Conservation (phyloP, 345 rosid species). For the Alliaria petiolata region DNA sequence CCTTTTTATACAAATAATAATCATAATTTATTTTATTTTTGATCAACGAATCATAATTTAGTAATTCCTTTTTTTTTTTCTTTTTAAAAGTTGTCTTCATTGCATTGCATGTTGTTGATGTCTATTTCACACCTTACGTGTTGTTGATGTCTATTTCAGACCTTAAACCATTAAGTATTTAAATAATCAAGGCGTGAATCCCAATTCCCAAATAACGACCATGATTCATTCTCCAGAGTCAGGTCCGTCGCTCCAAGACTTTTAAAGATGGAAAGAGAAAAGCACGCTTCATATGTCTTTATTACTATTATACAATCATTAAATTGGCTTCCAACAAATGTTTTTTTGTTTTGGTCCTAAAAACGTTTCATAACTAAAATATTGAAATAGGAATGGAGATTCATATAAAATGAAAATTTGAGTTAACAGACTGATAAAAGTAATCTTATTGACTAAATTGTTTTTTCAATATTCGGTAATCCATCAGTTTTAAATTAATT, state of each 20-base stretch:
- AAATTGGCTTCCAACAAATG: background rate
- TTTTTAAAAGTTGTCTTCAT: background rate
- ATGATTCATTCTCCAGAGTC: background rate
- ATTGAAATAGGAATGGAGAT: background rate
- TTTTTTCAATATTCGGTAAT: background rate
- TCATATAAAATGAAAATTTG: background rate
- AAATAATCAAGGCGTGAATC: background rate
- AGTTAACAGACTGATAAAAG: background rate
- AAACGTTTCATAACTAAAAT: background rate
- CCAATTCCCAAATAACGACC: background rate
- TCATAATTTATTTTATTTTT: no score
- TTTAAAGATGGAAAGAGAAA: background rate
- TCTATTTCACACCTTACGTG: no score
- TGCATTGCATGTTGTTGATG: no score
- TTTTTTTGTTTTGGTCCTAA: background rate
- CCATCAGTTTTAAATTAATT: background rate
- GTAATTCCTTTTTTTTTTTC: no score
- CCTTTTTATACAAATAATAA: no score
- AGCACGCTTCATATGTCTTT: background rate
- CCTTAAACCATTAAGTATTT: background rate
- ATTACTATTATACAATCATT: background rate
- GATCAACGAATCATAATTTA: no score
- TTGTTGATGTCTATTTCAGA: background rate
- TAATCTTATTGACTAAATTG: background rate
- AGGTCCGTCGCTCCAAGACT: background rate